Conservation (phyloP, 306 rosid species). For the Citrullus colocynthis region DNA sequence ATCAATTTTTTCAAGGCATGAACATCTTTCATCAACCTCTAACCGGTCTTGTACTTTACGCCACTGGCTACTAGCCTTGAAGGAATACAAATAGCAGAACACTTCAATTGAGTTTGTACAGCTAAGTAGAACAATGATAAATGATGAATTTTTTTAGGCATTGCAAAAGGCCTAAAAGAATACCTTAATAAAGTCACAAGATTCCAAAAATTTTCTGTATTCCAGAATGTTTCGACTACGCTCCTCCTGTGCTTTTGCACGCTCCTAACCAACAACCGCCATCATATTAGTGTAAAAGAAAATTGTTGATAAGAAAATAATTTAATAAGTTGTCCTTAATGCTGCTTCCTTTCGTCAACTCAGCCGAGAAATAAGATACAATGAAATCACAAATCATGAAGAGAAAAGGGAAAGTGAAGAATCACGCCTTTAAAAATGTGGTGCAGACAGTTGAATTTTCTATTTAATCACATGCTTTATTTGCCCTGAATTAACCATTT, state of each 20-base stretch:
- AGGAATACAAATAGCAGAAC: constrained; percentile 7
- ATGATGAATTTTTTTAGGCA: neutral
- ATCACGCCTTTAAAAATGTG: neutral
- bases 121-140: constrained; percentile 10
- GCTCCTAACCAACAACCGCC: constrained; percentile 42
- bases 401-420: neutral
- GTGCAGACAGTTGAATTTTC: neutral
- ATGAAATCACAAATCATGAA: neutral
- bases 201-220: constrained; percentile 61
- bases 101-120: constrained; percentile 12
- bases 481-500: neutral
- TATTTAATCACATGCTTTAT: neutral
- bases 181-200: constrained; percentile 91
- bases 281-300: constrained; percentile 5
- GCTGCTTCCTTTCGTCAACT: neutral
- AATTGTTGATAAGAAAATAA: neutral
- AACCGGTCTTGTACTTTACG: constrained; percentile 88
- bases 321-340: neutral
- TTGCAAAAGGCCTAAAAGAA: constrained; percentile 1
- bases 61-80: constrained; percentile 84
- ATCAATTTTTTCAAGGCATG: constrained; percentile 72
- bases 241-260: constrained; percentile 66
- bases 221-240: constrained; percentile 45
- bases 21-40: constrained; percentile 88
- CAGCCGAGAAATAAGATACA: neutral